phyloP scores from a whole-genome alignment of 1,139 yeast genomes.

The Scheffersomyces quercinus region DNA sequence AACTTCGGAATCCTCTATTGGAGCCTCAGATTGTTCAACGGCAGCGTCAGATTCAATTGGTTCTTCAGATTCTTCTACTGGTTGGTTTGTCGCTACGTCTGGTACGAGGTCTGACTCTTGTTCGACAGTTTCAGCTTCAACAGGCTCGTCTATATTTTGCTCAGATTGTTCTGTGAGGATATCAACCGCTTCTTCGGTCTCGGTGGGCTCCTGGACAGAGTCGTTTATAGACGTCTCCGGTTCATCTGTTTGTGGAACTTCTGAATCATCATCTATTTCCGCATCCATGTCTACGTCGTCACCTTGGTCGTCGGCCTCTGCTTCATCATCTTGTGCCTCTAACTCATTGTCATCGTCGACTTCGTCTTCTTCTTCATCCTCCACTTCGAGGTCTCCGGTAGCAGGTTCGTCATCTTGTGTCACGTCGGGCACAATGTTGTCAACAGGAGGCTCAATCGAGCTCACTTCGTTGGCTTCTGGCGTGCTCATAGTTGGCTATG shows the following conservation, averaged over 20 bases:
- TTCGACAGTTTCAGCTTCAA: background rate
- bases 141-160: background rate
- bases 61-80: background rate
- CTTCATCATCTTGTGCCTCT: background rate
- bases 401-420: background rate
- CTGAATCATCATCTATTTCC: background rate
- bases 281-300: slow-evolving; percentile 1
- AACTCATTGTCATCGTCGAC: slow-evolving; percentile 1
- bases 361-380: slow-evolving; percentile 1
- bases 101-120: background rate
- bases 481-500: too few species aligned
- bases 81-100: too few species aligned
- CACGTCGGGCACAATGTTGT: background rate
- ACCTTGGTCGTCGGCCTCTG: background rate
- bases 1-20: background rate
- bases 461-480: too few species aligned
- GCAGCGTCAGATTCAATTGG: background rate
- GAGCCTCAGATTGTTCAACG: background rate
- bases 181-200: background rate
- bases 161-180: slow-evolving; percentile 1
- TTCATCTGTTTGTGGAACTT: background rate
- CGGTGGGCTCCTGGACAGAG: too few species aligned
- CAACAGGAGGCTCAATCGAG: background rate
- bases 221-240: background rate
- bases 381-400: background rate